Percentiles rank a stretch among this genome's conserved stretches.
phyloP scores from a whole-genome alignment of 2,329 filamentous ascomycete species.

The Hypoxylon sp. region DNA sequence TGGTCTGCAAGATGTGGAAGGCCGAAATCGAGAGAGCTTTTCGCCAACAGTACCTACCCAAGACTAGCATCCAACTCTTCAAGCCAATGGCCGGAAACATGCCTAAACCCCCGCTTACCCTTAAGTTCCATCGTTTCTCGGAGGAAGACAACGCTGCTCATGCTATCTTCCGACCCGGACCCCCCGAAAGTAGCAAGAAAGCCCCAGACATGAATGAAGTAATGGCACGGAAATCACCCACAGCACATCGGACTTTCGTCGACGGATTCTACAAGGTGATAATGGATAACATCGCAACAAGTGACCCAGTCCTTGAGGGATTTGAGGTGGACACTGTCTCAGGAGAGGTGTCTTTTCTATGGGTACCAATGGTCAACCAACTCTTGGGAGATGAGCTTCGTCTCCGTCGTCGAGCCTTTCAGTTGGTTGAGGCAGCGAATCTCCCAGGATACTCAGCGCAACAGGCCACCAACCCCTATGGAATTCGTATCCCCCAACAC shows the following conservation, averaged over 20 bases:
- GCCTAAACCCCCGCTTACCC: no score
- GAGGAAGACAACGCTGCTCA: neutral
- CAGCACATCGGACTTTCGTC: neutral
- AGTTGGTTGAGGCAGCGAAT: neutral
- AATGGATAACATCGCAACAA: neutral
- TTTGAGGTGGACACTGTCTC: neutral
- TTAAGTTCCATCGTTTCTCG: neutral
- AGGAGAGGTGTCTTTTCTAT: neutral
- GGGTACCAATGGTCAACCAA: conserved; percentile 8
- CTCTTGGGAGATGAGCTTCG: conserved; percentile 7
- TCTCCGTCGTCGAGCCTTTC: neutral
- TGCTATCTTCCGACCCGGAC: neutral
- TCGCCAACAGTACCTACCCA: neutral
- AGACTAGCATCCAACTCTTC: neutral
- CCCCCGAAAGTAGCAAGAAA: no score
- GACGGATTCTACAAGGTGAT: neutral
- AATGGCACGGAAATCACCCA: neutral
- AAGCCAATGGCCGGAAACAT: no score
- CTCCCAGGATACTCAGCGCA: neutral
- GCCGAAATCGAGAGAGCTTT: conserved; percentile 7
- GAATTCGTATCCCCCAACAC: neutral
- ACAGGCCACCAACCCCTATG: neutral
- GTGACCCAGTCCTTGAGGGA: conserved; percentile 1
- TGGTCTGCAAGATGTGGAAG: conserved; percentile 7
- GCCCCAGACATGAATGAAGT: no score